phyloP scores from a whole-genome alignment of 306 rosid species.

The Dryas alaskensis region DNA sequence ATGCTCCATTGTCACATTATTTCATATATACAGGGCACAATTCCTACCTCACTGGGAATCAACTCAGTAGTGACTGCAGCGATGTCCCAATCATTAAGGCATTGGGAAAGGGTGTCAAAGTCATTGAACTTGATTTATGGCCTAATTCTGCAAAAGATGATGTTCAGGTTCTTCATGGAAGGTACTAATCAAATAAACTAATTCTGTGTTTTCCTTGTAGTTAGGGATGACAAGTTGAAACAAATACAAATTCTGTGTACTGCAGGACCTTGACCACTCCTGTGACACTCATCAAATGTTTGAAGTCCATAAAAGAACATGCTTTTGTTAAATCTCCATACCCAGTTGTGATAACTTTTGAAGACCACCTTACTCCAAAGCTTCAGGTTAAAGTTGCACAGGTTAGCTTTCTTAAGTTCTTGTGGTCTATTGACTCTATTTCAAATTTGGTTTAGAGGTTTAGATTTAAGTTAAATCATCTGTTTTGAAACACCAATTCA shows the following conservation, averaged over 20 bases:
- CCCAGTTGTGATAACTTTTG: conserved; percentile 82
- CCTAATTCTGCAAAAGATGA: conserved; percentile 76
- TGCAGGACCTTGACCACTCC: conserved; percentile 89
- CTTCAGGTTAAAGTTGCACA: conserved; percentile 90
- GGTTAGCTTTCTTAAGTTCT: conserved; percentile 36
- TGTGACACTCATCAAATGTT: conserved; percentile 69
- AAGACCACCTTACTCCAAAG: conserved; percentile 75
- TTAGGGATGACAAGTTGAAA: no score
- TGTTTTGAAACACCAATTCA: background rate
- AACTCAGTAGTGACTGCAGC: conserved; percentile 87
- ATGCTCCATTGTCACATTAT: conserved; percentile 86
- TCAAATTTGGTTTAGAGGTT: background rate
- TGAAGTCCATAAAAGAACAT: conserved; percentile 75
- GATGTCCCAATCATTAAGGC: conserved; percentile 77
- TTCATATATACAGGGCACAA: conserved; percentile 98
- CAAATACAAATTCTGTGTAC: conserved; percentile 1
- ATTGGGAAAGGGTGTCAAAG: conserved; percentile 65
- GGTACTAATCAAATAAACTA: conserved; percentile 34
- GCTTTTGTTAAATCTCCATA: conserved; percentile 79
- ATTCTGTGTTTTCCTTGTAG: background rate
- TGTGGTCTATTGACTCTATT: background rate
- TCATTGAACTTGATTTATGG: conserved; percentile 88
- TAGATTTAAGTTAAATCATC: background rate
- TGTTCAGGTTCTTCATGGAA: conserved; percentile 79
- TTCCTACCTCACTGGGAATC: conserved; percentile 95